phyloP scores from a whole-genome alignment of 2,329 filamentous ascomycete genomes.

The Dendrostoma leiphaemia region DNA sequence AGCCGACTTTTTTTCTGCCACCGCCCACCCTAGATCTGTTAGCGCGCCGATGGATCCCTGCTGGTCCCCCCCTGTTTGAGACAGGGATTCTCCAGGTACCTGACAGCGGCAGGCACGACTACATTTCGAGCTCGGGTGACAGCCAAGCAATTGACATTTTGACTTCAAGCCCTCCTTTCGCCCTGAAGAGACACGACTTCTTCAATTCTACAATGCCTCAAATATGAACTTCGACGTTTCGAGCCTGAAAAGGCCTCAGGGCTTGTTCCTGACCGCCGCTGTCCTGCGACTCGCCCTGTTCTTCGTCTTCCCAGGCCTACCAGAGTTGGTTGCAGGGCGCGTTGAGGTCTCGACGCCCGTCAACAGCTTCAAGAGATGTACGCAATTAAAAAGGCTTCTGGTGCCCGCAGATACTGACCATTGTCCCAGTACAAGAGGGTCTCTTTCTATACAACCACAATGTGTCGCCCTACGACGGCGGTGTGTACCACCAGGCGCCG shows the following conservation, averaged over 20 bases:
- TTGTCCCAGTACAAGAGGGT: conserved; percentile 78
- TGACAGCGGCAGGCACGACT: background rate
- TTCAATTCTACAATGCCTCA: conserved; percentile 23
- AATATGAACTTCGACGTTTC: conserved; percentile 35
- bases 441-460: conserved; percentile 95
- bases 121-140: conserved; percentile 2
- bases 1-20: conserved; percentile 22
- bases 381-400: conserved; percentile 30
- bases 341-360: conserved; percentile 97
- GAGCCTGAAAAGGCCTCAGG: conserved; percentile 47
- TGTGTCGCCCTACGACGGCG: conserved; percentile 95
- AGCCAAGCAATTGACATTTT: conserved; percentile 6
- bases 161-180: background rate
- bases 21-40: background rate
- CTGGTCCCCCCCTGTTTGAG: background rate
- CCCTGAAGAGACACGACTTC: background rate
- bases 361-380: conserved; percentile 96
- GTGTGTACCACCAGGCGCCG: conserved; percentile 79
- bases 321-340: conserved; percentile 81
- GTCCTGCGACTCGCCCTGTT: conserved; percentile 78
- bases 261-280: conserved; percentile 74
- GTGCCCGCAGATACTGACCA: conserved; percentile 1
- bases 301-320: conserved; percentile 76
- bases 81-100: conserved; percentile 1
- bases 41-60: background rate